Evolutionary conservation across 257 asterid species (phyloP).

Genomic region (Ajuga chamaepitys): DNA sequence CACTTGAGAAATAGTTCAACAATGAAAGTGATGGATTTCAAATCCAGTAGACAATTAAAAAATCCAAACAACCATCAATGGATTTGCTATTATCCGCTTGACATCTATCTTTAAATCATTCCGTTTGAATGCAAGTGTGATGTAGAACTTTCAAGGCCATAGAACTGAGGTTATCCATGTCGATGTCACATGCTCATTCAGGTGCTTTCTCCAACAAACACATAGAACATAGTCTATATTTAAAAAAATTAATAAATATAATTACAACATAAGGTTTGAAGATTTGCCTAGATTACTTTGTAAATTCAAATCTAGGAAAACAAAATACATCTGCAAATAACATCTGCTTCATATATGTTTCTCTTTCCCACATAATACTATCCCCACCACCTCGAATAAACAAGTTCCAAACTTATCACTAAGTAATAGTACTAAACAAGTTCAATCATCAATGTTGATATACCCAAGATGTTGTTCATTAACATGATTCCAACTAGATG

Average conservation of each 20-base stretch:
- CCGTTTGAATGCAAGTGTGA: background rate
- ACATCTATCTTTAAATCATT: background rate
- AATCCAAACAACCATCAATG: background rate
- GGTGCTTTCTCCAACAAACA: background rate
- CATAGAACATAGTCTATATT: background rate
- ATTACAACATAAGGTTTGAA: slow-evolving; percentile 2
- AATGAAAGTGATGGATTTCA: background rate
- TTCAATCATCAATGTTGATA: background rate
- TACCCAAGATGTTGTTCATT: background rate
- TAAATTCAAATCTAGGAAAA: background rate
- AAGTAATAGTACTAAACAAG: background rate
- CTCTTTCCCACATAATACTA: background rate
- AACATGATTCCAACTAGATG: background rate
- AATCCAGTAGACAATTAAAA: no score
- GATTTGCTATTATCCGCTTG: no score
- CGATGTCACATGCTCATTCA: background rate
- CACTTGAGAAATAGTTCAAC: background rate
- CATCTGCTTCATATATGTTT: background rate
- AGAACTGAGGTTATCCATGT: background rate
- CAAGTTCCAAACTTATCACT: background rate
- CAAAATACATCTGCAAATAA: background rate
- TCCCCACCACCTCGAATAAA: background rate
- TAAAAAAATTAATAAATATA: background rate
- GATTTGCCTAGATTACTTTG: background rate
- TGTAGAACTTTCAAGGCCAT: background rate